Conservation (phyloP, 1,139 yeast genomes). For the Taphrina flavorubra region DNA sequence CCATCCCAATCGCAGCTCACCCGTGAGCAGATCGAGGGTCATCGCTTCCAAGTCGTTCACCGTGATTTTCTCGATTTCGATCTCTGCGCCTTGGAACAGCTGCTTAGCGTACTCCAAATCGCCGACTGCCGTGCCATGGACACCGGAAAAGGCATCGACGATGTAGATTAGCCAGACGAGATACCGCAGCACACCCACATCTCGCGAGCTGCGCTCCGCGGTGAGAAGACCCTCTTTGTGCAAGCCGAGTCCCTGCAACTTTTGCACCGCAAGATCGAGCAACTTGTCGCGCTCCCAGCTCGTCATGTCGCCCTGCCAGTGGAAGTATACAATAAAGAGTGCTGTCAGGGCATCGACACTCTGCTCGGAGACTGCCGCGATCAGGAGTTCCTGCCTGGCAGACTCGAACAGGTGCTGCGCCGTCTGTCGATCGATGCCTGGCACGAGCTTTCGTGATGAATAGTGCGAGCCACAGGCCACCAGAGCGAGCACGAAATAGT, state of each 20-base stretch:
- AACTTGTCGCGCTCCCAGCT: conserved; percentile 22
- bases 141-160: conserved; percentile 26
- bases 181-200: conserved; percentile 16
- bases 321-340: conserved; percentile 18
- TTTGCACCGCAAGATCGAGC: conserved; percentile 5
- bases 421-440: conserved; percentile 14
- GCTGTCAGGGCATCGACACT: conserved; percentile 24
- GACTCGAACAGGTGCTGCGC: conserved; percentile 22
- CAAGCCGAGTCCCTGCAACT: conserved; percentile 20
- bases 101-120: conserved; percentile 8
- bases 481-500: conserved; percentile 17
- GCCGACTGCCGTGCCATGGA: neutral
- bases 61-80: conserved; percentile 15
- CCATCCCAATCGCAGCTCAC: conserved; percentile 7
- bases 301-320: conserved; percentile 30
- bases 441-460: conserved; percentile 17
- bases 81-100: conserved; percentile 24
- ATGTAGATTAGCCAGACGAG: conserved; percentile 35
- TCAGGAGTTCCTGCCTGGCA: conserved; percentile 31
- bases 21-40: conserved; percentile 20
- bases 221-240: conserved; percentile 13
- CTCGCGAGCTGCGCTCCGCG: conserved; percentile 19
- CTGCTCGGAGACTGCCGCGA: conserved; percentile 11
- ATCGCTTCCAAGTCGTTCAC: conserved; percentile 17
- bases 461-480: conserved; percentile 35